phyloP scores from a whole-genome alignment of 805 yeast genomes.

The Helenozyma baotianmanensis region DNA sequence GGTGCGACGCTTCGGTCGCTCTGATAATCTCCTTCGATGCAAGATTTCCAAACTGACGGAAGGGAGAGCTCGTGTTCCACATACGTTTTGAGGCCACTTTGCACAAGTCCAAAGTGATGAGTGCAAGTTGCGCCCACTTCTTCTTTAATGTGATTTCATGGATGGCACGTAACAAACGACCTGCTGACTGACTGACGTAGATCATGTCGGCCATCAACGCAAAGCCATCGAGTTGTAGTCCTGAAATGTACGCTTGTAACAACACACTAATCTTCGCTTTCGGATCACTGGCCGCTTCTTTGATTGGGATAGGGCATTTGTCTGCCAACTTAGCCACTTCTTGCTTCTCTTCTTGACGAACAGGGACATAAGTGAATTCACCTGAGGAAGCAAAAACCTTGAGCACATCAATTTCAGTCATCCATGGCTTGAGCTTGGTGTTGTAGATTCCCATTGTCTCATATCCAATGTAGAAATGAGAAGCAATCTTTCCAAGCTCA shows the following conservation, averaged over 20 bases:
- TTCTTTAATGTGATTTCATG: conserved; percentile 69
- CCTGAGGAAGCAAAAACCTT: conserved; percentile 74
- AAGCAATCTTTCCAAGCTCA: conserved; percentile 78
- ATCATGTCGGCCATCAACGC: conserved; percentile 92
- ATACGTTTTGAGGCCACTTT: conserved; percentile 75
- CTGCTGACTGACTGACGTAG: conserved; percentile 89
- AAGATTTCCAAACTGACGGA: conserved; percentile 68
- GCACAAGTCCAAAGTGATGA: conserved; percentile 56
- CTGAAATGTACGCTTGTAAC: conserved; percentile 82
- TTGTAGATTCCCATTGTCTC: conserved; percentile 68
- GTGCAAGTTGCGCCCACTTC: conserved; percentile 66
- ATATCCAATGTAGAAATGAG: conserved; percentile 78
- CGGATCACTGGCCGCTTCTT: conserved; percentile 65
- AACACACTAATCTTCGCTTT: conserved; percentile 74
- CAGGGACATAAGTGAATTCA: conserved; percentile 80
- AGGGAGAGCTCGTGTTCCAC: conserved; percentile 84
- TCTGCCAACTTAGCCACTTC: conserved; percentile 69
- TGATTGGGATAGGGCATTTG: conserved; percentile 81
- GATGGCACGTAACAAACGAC: conserved; percentile 80
- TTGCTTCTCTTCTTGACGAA: conserved; percentile 77
- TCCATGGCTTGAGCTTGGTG: conserved; percentile 56
- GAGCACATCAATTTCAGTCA: conserved; percentile 68
- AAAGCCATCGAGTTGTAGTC: conserved; percentile 74
- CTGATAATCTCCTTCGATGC: conserved; percentile 68
- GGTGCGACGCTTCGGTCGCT: conserved; percentile 71